Conservation (phyloP, 179 eudicot genomes). For the Sideroxylon spinosum region DNA sequence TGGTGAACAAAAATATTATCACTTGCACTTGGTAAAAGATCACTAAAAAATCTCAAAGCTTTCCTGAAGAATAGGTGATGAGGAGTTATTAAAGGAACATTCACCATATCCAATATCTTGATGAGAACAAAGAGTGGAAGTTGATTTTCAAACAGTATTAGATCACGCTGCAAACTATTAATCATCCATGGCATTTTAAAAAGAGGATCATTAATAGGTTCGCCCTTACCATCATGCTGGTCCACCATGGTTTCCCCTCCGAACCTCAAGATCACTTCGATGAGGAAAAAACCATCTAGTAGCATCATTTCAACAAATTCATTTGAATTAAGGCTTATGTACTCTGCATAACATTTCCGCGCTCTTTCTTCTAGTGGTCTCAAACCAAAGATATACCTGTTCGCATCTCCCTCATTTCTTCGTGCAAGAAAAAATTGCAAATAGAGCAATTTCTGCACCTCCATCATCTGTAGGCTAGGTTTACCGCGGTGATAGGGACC, state of each 20-base stretch:
- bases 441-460: conserved; percentile 11
- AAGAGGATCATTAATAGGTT: neutral
- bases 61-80: too few species aligned
- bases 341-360: conserved; percentile 13
- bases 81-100: neutral
- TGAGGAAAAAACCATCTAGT: conserved; percentile 15
- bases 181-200: neutral
- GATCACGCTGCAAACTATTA: neutral
- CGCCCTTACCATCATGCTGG: too few species aligned
- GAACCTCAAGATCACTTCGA: conserved; percentile 9
- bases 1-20: too few species aligned
- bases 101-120: conserved; percentile 1
- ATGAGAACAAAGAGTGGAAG: conserved; percentile 11
- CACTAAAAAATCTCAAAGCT: too few species aligned
- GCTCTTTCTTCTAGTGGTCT: conserved; percentile 3
- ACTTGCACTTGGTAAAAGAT: too few species aligned
- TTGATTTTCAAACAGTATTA: conserved; percentile 19
- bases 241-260: neutral
- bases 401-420: neutral
- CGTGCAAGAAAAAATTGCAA: conserved; percentile 1
- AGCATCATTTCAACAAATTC: conserved; percentile 16
- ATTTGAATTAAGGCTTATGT: neutral
- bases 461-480: conserved; percentile 5
- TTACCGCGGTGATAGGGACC: conserved; percentile 20
- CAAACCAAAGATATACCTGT: neutral